Base-by-base conservation (phyloP, 2,329 filamentous ascomycete genomes). In the Ceratocystis colombiana region DNA sequence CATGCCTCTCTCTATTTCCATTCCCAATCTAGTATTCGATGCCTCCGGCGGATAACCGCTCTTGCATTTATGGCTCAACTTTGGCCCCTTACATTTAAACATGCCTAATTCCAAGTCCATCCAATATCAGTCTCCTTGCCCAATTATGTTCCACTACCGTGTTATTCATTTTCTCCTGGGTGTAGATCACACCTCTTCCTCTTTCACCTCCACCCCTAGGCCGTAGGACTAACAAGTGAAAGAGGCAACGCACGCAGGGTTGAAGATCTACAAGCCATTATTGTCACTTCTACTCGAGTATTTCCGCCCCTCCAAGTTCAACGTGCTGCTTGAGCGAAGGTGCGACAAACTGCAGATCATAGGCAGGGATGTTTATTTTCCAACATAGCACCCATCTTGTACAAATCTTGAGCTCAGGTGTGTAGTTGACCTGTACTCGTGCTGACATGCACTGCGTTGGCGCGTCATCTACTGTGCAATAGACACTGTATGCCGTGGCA, bases 401-500 rank as follows among this genome's bases (percentile, higher is more conserved):
- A 37, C 33, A 37, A 25, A 53, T 20, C 20, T 53, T 12, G 10
- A 53, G 48, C 20, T 25, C 7, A 53, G 25, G 48, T 25, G 48
- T 25, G 7, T 22, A 53, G 48, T 25, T 53, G 48, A 22, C 48
- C 48, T 25, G 20, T 53, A 53, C 5, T 53, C 33, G 33, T 37
- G 25, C 25, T 12, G 20, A 17, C 25, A 10, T 25, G 20, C 48
- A 15, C 20, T 25, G 25, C 25, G 20, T 25, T 53, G 6, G 7
- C n/a, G 15, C 25, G 15, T 25, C 20, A 53, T 53, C 10, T 25
- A 53, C 48, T 22, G 48, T 25, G 20, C 20, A 15, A 25, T 53
- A 53, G 48, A 53, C 20, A 53, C 48, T 53, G 48, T 53, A 53
- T 25, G 48, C 48, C 25, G 20, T 53, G 48, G 48, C 48, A 53